phyloP scores from a whole-genome alignment of 2,329 filamentous ascomycete genomes.

The Exophiala xenobiotica region DNA sequence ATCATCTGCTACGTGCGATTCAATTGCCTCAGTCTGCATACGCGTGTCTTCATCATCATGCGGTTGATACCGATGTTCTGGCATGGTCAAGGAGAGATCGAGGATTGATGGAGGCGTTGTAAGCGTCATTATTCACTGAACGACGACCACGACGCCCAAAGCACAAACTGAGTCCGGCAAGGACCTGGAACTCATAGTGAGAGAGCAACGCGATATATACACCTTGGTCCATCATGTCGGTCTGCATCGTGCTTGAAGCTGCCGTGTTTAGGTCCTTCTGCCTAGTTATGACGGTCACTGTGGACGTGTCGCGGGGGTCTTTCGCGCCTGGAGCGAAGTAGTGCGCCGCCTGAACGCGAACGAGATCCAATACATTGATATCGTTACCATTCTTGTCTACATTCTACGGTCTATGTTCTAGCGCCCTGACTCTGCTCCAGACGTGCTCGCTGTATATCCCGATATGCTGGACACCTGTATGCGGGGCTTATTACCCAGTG shows the following conservation, averaged over 20 bases:
- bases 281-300: constrained; percentile 9
- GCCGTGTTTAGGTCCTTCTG: constrained; percentile 10
- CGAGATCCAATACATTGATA: constrained; percentile 12
- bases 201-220: neutral
- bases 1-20: neutral
- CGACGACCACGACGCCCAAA: neutral
- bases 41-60: constrained; percentile 3
- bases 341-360: neutral
- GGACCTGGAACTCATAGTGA: neutral
- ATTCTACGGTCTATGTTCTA: neutral
- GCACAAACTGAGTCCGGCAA: neutral
- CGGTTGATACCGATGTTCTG: neutral
- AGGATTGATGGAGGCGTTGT: constrained; percentile 12
- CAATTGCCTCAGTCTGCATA: constrained; percentile 11
- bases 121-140: constrained; percentile 17
- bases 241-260: neutral
- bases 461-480: too few species aligned
- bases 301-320: constrained; percentile 19
- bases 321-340: neutral
- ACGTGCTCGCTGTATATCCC: too few species aligned
- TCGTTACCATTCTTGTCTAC: constrained; percentile 4
- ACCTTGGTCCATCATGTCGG: neutral
- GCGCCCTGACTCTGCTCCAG: too few species aligned
- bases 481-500: too few species aligned
- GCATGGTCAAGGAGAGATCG: constrained; percentile 11